A percentile compares a stretch with the other conserved stretches of the same genome.
Conservation (phyloP, 2,329 filamentous ascomycete species). For the Cladophialophora chaetospira region DNA sequence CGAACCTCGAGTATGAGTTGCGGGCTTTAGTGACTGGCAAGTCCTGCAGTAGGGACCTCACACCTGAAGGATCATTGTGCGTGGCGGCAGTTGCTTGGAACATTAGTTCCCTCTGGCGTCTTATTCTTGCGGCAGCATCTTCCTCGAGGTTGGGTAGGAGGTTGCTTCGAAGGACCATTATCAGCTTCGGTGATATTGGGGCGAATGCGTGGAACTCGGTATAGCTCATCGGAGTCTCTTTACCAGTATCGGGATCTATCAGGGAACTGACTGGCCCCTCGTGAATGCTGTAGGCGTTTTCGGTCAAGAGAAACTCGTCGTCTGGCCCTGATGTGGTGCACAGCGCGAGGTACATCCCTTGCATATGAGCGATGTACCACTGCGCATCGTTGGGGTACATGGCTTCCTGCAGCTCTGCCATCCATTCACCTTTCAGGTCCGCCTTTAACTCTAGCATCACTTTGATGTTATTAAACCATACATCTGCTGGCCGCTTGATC, state of each 20-base stretch:
- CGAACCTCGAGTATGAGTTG: neutral
- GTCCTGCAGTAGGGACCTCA: neutral
- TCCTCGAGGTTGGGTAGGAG: slow-evolving; percentile 14
- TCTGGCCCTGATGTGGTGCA: slow-evolving; percentile 34
- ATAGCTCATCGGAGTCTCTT: slow-evolving; percentile 1
- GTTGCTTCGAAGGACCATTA: slow-evolving; percentile 26
- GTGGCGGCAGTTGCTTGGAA: neutral
- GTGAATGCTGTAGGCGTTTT: slow-evolving; percentile 38
- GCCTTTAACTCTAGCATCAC: slow-evolving; percentile 39
- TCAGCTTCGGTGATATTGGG: slow-evolving; percentile 26
- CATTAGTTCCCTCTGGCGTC: neutral
- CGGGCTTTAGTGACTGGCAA: neutral
- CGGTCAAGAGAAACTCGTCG: slow-evolving; percentile 41
- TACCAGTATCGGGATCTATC: neutral
- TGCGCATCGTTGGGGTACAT: slow-evolving; percentile 38
- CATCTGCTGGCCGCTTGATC: slow-evolving; percentile 37
- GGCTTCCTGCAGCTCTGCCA: slow-evolving; percentile 29
- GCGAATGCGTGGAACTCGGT: slow-evolving; percentile 29
- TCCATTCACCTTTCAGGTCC: slow-evolving; percentile 35
- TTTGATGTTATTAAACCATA: slow-evolving; percentile 41
- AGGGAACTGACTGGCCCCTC: slow-evolving; percentile 34
- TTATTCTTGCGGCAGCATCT: slow-evolving; percentile 1
- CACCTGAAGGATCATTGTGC: neutral
- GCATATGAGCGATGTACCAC: slow-evolving; percentile 36
- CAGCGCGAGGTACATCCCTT: slow-evolving; percentile 37